Evolutionary conservation across 2,329 filamentous ascomycete genomes (phyloP).

Genomic region (Bipolaris oryzae): DNA sequence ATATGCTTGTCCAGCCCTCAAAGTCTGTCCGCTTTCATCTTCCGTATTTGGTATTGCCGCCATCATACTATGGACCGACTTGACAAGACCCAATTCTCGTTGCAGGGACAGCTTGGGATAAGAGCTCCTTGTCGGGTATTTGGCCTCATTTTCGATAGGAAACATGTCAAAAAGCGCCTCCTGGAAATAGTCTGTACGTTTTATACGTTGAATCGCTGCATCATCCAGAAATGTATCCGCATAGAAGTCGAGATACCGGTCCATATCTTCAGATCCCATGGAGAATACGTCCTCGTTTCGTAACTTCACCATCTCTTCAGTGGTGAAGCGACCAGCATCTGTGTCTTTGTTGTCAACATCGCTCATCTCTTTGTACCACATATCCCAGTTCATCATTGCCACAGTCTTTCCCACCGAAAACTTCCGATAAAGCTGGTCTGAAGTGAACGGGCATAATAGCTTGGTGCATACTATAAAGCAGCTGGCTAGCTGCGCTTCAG

Average conservation of each 20-base stretch:
- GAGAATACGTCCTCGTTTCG: conserved; percentile 66
- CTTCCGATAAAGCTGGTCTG: conserved; percentile 57
- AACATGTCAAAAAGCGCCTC: conserved; percentile 52
- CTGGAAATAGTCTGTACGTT: conserved; percentile 49
- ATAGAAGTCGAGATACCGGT: conserved; percentile 82
- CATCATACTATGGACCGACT: conserved; percentile 52
- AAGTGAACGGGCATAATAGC: conserved; percentile 76
- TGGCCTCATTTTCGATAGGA: conserved; percentile 33
- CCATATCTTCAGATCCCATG: conserved; percentile 67
- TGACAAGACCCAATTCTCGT: conserved; percentile 47
- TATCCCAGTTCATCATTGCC: conserved; percentile 72
- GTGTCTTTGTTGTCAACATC: conserved; percentile 5
- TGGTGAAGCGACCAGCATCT: conserved; percentile 34
- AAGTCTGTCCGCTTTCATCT: conserved; percentile 35
- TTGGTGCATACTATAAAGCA: conserved; percentile 79
- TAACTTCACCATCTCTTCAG: conserved; percentile 58
- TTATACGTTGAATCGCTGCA: conserved; percentile 43
- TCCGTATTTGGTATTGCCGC: conserved; percentile 48
- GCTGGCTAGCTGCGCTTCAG: conserved; percentile 75
- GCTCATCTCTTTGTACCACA: conserved; percentile 60
- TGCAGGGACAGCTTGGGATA: conserved; percentile 37
- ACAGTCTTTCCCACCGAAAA: conserved; percentile 62
- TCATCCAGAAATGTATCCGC: conserved; percentile 65
- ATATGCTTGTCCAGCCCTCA: conserved; percentile 59
- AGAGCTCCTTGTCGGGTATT: background rate